These are phyloP conservation scores for Penicillium sp. DNA, from an alignment of 2,329 filamentous ascomycete species.

Conservation along the genomic window DNA sequence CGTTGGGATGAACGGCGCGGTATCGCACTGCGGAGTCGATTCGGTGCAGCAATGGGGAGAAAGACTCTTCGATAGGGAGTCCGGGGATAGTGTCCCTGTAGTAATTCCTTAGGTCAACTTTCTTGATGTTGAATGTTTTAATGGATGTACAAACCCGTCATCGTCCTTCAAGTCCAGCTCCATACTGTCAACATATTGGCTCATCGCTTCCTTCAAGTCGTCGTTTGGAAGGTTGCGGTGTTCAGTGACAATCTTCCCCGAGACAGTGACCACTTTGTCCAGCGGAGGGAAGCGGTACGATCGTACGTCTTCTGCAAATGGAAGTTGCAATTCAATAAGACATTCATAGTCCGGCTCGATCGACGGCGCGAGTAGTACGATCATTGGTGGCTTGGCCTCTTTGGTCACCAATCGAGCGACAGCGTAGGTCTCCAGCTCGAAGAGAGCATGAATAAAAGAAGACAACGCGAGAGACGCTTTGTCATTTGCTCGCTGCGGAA, in stretches of 20 bases:
- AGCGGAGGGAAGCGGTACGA: slow-evolving; percentile 89
- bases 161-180: slow-evolving; percentile 75
- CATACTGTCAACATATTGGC: slow-evolving; percentile 89
- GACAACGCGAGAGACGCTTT: slow-evolving; percentile 81
- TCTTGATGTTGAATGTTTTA: not conserved
- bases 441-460: slow-evolving; percentile 82
- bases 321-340: slow-evolving; percentile 83
- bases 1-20: slow-evolving; percentile 71
- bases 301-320: slow-evolving; percentile 89
- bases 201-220: slow-evolving; percentile 77
- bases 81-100: slow-evolving; percentile 62
- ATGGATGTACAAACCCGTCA: slow-evolving; percentile 57
- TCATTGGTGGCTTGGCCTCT: slow-evolving; percentile 71
- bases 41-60: slow-evolving; percentile 81
- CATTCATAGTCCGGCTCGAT: slow-evolving; percentile 79
- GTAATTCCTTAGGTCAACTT: slow-evolving; percentile 5
- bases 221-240: slow-evolving; percentile 80
- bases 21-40: slow-evolving; percentile 81
- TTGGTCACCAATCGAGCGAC: slow-evolving; percentile 83
- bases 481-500: slow-evolving; percentile 75
- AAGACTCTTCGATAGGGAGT: slow-evolving; percentile 75
- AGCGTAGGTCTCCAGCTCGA: slow-evolving; percentile 80
- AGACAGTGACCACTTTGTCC: slow-evolving; percentile 83
- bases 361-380: slow-evolving; percentile 76
- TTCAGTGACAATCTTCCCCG: slow-evolving; percentile 73